Percentiles rank a stretch among this genome's conserved stretches.
Evolutionary conservation across 2,329 filamentous ascomycete species (phyloP).

Genomic region (Zasmidium citrigriseum): DNA sequence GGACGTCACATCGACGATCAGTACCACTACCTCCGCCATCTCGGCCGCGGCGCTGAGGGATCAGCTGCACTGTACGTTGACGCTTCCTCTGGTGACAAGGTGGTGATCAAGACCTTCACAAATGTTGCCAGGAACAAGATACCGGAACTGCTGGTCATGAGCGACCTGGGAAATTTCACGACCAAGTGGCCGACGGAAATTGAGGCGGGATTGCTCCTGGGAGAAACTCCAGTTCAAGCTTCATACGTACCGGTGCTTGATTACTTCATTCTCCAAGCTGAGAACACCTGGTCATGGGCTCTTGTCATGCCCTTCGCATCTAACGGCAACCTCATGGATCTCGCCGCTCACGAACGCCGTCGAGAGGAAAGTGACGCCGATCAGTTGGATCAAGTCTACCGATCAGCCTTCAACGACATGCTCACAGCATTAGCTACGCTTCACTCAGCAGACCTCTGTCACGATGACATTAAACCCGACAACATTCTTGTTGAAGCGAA

Average conservation of each 20-base stretch:
- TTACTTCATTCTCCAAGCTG: slow-evolving; percentile 19
- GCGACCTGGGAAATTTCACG: slow-evolving; percentile 8
- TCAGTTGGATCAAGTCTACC: slow-evolving; percentile 31
- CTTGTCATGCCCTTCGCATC: slow-evolving; percentile 18
- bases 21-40: slow-evolving; percentile 13
- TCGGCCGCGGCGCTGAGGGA: slow-evolving; percentile 21
- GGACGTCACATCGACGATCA: slow-evolving; percentile 15
- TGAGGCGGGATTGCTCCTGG: slow-evolving; percentile 17
- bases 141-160: slow-evolving; percentile 3
- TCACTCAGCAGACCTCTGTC: slow-evolving; percentile 36
- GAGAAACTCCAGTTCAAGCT: background rate
- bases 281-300: slow-evolving; percentile 14
- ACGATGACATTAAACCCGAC: slow-evolving; percentile 40
- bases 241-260: slow-evolving; percentile 18
- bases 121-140: slow-evolving; percentile 9
- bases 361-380: background rate
- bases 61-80: slow-evolving; percentile 17
- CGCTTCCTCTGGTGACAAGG: slow-evolving; percentile 4
- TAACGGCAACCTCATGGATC: slow-evolving; percentile 15
- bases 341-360: slow-evolving; percentile 11
- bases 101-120: slow-evolving; percentile 20
- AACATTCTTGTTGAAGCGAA: slow-evolving; percentile 35
- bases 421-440: slow-evolving; percentile 29
- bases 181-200: slow-evolving; percentile 23
- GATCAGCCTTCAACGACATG: slow-evolving; percentile 32